phyloP scores from a whole-genome alignment of 257 asterid species.

The Ehretia macrophylla region DNA sequence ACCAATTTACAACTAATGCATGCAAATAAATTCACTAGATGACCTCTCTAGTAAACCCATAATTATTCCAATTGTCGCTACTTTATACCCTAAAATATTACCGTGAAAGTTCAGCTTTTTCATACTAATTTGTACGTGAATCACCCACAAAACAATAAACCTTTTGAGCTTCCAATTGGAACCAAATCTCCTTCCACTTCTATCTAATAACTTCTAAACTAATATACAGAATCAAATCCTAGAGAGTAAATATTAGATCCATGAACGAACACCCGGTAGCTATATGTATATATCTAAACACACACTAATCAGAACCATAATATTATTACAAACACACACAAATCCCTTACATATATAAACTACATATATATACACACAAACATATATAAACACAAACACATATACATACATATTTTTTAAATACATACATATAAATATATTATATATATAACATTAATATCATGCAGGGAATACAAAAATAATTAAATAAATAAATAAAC shows the following conservation, averaged over 20 bases:
- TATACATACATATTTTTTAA: too few species aligned
- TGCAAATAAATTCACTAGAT: too few species aligned
- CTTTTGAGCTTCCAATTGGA: background rate
- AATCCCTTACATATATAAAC: too few species aligned
- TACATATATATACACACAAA: too few species aligned
- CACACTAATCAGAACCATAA: background rate
- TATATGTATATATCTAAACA: background rate
- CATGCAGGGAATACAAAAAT: too few species aligned
- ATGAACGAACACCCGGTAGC: background rate
- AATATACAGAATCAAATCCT: background rate
- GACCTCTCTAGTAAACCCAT: background rate
- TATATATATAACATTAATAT: too few species aligned
- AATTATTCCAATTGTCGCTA: too few species aligned
- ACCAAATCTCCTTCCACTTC: background rate
- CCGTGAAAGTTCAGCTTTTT: background rate
- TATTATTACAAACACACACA: background rate
- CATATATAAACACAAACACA: too few species aligned
- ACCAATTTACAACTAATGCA: background rate
- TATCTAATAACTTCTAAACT: background rate
- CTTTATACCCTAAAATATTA: background rate
- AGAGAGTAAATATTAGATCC: background rate
- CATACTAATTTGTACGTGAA: too few species aligned
- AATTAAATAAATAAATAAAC: too few species aligned
- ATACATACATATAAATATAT: too few species aligned
- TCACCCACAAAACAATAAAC: background rate